Evolutionary conservation across 371 early-diverging fungal genomes (phyloP), one percentile per base, ranked within the genome.

Genomic region (Gilbertella persicaria): DNA sequence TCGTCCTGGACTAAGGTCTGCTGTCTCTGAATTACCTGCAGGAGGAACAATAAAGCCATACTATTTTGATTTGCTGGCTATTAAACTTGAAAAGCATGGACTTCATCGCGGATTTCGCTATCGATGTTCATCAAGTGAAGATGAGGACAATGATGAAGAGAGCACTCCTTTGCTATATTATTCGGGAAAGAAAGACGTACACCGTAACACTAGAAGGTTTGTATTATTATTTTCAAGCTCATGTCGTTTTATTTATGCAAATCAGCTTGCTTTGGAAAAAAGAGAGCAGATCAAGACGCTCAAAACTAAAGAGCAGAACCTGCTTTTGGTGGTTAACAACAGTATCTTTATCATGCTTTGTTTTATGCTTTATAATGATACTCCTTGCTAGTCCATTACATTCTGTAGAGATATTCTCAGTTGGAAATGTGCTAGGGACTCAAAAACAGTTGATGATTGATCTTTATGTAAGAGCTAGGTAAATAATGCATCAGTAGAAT

Each of bases 381-480:
- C 43, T 56, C 14, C 48, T 54, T 24, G 68, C 73, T 20, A 45
- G 50, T 19, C 76, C 76, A 10, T 53, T 75, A 10, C 37, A 42
- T 16, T 48, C 58, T 4, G 57, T 75, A 13, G 64, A 72, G 40
- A 70, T 66, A 5, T 53, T 69, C 16, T 62, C 60, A 0, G 69
- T 87, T 16, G 61, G 75, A 9, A 83, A 85, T 60, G 82, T 87
- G 0, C 60, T 87, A 43, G 85, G 84, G 12, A 76, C 83, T 9
- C 80, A 83, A 46, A 83, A 81, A 45, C 79, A 80, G 53, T 59
- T 84, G 19, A 68, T 84, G 23, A 81, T 84, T 35, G 71, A 81
- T 46, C 46, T 83, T 38, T 77, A 80, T 47, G 63, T 81, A 24
- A 59, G 55, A 52, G 73, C 62, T 19, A 40, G 48, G 62, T 58